These are phyloP conservation scores for Russula lepida DNA, from an alignment of 768 basidiomycete species.

Conservation along the genomic window DNA sequence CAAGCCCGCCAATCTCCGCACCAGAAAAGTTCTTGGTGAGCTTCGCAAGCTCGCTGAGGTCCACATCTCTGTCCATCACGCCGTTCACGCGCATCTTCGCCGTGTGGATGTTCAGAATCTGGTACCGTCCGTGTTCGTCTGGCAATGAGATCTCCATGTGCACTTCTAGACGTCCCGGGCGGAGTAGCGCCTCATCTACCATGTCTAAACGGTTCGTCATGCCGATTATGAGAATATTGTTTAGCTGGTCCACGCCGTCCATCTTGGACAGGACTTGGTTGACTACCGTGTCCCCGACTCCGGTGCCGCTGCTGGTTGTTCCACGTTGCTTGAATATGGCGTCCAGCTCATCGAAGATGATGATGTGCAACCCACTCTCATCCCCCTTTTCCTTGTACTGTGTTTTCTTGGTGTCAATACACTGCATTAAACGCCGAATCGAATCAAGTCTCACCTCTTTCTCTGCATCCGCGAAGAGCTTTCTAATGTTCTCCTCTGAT, in stretches of 20 bases:
- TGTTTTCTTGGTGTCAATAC: constrained; percentile 6
- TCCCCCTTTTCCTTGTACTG: constrained; percentile 97
- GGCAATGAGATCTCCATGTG: constrained; percentile 99
- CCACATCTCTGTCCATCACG: constrained; percentile 82
- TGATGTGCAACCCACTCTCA: constrained; percentile 95
- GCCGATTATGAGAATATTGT: constrained; percentile 98
- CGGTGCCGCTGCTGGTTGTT: constrained; percentile 81
- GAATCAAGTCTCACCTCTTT: constrained; percentile 58
- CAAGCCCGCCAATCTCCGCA: constrained; percentile 89
- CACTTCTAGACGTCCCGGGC: constrained; percentile 96
- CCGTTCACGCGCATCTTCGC: constrained; percentile 86
- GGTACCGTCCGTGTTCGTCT: constrained; percentile 83
- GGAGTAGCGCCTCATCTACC: constrained; percentile 97
- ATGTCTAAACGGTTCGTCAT: constrained; percentile 99
- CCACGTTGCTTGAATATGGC: constrained; percentile 99
- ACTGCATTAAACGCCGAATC: not conserved
- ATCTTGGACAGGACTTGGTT: constrained; percentile 99
- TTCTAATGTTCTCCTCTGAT: constrained; percentile 95
- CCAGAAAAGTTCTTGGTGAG: constrained; percentile 96
- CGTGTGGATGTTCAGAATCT: constrained; percentile 95
- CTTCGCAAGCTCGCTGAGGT: constrained; percentile 71
- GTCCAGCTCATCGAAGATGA: constrained; percentile 98
- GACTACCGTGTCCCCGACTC: constrained; percentile 98
- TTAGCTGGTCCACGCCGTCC: constrained; percentile 98
- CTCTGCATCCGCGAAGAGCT: constrained; percentile 97